These are phyloP conservation scores for Kernera saxatilis DNA, from an alignment of 345 rosid genomes.

Conservation along the genomic window DNA sequence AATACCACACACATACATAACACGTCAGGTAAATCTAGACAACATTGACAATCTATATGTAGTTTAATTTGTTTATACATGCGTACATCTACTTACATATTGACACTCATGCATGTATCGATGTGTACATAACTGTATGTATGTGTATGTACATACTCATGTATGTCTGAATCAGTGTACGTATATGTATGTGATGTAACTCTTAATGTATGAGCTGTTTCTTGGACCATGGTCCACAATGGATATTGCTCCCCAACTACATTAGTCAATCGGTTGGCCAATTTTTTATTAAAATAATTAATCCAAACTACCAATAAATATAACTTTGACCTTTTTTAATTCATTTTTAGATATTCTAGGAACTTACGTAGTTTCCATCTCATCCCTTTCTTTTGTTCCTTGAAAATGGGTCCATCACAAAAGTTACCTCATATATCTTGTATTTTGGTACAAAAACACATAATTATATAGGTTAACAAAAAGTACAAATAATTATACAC, in stretches of 20 bases:
- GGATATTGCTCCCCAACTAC: slow-evolving; percentile 33
- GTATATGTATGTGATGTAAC: slow-evolving; percentile 11
- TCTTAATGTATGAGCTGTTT: slow-evolving; percentile 30
- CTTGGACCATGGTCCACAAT: slow-evolving; percentile 34
- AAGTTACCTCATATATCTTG: background rate
- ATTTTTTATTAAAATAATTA: slow-evolving; percentile 2
- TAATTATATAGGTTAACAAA: background rate
- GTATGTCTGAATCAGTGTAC: background rate
- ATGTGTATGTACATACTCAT: background rate
- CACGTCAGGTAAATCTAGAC: background rate
- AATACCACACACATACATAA: background rate
- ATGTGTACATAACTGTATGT: background rate
- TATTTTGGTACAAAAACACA: background rate
- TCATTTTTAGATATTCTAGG: slow-evolving; percentile 17
- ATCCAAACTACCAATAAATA: slow-evolving; percentile 25
- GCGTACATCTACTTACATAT: background rate
- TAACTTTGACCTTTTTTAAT: slow-evolving; percentile 22
- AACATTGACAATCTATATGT: background rate
- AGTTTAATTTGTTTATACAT: background rate
- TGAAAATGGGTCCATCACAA: slow-evolving; percentile 22
- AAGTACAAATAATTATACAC: background rate
- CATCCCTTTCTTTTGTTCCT: slow-evolving; percentile 17
- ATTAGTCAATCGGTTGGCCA: slow-evolving; percentile 26
- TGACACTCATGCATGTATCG: background rate
- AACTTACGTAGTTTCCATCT: slow-evolving; percentile 27